These are phyloP conservation scores for Chenopodium berlandieri DNA, from an alignment of 148 eudicot genomes.

Conservation along the genomic window DNA sequence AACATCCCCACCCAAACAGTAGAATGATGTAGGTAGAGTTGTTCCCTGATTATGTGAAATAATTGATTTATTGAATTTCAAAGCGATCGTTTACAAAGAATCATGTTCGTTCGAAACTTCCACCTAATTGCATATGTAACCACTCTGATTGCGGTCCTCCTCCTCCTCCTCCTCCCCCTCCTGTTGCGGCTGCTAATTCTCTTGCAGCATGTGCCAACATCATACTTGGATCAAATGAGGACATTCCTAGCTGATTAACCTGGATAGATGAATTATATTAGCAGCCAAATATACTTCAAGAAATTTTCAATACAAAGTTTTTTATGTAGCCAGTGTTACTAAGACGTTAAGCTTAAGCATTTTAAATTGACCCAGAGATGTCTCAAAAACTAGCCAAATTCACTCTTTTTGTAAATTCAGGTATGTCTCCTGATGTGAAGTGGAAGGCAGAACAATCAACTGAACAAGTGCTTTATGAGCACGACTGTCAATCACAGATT, in stretches of 20 bases:
- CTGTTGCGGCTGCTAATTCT: slow-evolving; percentile 53
- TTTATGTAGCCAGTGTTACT: background rate
- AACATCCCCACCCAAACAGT: slow-evolving; percentile 2
- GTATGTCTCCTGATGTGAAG: background rate
- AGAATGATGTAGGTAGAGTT: slow-evolving; percentile 8
- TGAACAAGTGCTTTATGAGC: background rate
- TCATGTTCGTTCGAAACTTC: slow-evolving; percentile 64
- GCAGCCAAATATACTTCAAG: background rate
- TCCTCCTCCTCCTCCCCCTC: slow-evolving; percentile 17
- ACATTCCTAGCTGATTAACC: slow-evolving; percentile 50
- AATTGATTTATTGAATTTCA: slow-evolving; percentile 13
- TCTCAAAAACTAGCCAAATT: background rate
- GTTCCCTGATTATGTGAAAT: slow-evolving; percentile 20
- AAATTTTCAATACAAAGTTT: background rate
- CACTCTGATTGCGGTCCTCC: slow-evolving; percentile 61
- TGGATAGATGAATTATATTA: background rate
- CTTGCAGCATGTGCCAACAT: slow-evolving; percentile 59
- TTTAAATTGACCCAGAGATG: background rate
- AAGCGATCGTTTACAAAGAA: slow-evolving; percentile 17
- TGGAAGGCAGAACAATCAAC: background rate
- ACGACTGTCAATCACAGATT: background rate
- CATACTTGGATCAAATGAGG: slow-evolving; percentile 60
- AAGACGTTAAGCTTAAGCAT: background rate
- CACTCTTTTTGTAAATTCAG: background rate
- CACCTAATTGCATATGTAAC: slow-evolving; percentile 89